phyloP scores from a whole-genome alignment of 352 stramenopile species.

The Elongisporangium senticosum region DNA sequence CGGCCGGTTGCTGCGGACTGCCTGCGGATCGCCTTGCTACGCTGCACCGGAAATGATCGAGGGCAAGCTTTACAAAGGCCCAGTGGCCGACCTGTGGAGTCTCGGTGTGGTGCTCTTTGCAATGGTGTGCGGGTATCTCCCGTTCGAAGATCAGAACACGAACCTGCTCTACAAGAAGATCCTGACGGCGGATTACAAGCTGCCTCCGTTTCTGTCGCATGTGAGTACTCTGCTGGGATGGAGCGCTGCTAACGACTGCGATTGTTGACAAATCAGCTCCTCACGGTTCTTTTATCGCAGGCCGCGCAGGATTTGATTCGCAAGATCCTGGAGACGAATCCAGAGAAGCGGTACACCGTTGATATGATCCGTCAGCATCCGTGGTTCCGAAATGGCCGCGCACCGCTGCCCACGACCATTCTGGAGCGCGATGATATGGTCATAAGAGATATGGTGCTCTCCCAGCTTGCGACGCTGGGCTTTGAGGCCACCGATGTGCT shows the following conservation, averaged over 20 bases:
- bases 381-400: slow-evolving; percentile 48
- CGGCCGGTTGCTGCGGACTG: slow-evolving; percentile 72
- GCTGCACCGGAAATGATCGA: slow-evolving; percentile 92
- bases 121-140: slow-evolving; percentile 87
- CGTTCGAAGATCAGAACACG: slow-evolving; percentile 92
- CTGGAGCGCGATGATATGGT: slow-evolving; percentile 18
- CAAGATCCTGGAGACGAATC: slow-evolving; percentile 81
- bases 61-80: slow-evolving; percentile 77
- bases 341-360: slow-evolving; percentile 65
- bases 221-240: slow-evolving; percentile 14
- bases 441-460: slow-evolving; percentile 39
- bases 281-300: slow-evolving; percentile 16
- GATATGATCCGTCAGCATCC: slow-evolving; percentile 76
- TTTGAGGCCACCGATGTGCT: slow-evolving; percentile 35
- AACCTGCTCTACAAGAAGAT: slow-evolving; percentile 92
- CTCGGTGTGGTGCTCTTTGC: slow-evolving; percentile 92
- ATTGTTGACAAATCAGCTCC: not conserved
- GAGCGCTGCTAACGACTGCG: not conserved
- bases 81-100: slow-evolving; percentile 88
- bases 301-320: slow-evolving; percentile 75
- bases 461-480: slow-evolving; percentile 43
- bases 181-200: slow-evolving; percentile 77
- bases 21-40: slow-evolving; percentile 91
- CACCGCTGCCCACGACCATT: slow-evolving; percentile 14
- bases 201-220: slow-evolving; percentile 69